phyloP scores from a whole-genome alignment of 2,329 filamentous ascomycete species.

The Pleurostoma richardsiae region DNA sequence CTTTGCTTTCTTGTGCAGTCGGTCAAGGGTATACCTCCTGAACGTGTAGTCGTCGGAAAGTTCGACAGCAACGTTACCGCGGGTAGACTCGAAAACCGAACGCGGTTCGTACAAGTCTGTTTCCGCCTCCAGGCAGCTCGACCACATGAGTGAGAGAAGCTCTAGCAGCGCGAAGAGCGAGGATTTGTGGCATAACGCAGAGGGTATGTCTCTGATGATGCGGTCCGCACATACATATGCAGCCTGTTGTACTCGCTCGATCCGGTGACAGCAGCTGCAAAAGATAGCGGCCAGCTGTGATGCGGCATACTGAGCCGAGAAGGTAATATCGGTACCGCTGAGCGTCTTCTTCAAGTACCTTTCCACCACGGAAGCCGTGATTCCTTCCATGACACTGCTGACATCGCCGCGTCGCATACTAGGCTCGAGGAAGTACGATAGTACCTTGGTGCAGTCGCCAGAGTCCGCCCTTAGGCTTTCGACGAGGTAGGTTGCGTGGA shows the following conservation, averaged over 20 bases:
- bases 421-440: constrained; percentile 93
- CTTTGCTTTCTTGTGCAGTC: constrained; percentile 71
- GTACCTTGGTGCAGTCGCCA: constrained; percentile 83
- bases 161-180: constrained; percentile 92
- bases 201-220: constrained; percentile 80
- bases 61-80: constrained; percentile 76
- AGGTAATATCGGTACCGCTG: constrained; percentile 65
- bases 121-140: constrained; percentile 87
- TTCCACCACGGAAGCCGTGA: constrained; percentile 65
- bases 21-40: constrained; percentile 72
- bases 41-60: constrained; percentile 91
- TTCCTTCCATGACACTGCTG: constrained; percentile 59
- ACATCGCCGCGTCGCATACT: constrained; percentile 65
- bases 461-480: constrained; percentile 82
- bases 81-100: constrained; percentile 71
- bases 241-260: constrained; percentile 84
- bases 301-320: constrained; percentile 89
- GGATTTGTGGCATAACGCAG: constrained; percentile 80
- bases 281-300: constrained; percentile 83
- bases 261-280: constrained; percentile 86
- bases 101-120: constrained; percentile 89
- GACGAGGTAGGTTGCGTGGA: constrained; percentile 85
- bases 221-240: constrained; percentile 79
- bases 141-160: constrained; percentile 90
- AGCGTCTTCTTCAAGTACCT: constrained; percentile 75